phyloP scores from a whole-genome alignment of 2,329 filamentous ascomycete genomes.

The Venturia carpophila region DNA sequence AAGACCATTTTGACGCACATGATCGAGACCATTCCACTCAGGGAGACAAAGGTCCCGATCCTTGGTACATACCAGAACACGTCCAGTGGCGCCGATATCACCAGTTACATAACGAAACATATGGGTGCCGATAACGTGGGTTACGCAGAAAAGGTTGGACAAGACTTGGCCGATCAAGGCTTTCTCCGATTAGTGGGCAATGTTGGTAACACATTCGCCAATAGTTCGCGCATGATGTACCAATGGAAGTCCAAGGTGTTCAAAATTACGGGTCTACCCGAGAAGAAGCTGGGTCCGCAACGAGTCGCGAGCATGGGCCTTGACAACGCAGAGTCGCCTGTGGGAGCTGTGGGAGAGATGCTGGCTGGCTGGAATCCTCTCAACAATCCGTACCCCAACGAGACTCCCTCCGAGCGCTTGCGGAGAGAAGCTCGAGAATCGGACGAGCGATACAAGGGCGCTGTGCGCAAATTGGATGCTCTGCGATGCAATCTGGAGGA shows the following conservation, averaged over 20 bases:
- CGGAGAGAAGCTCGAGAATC: slow-evolving; percentile 82
- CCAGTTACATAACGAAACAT: slow-evolving; percentile 86
- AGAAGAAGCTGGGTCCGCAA: slow-evolving; percentile 68
- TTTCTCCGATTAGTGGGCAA: slow-evolving; percentile 88
- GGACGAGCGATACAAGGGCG: slow-evolving; percentile 87
- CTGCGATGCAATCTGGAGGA: slow-evolving; percentile 93
- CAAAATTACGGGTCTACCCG: slow-evolving; percentile 75
- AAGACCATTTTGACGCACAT: slow-evolving; percentile 86
- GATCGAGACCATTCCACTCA: slow-evolving; percentile 76
- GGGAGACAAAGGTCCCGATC: slow-evolving; percentile 91
- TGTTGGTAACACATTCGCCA: slow-evolving; percentile 90
- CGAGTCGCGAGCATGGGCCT: slow-evolving; percentile 61
- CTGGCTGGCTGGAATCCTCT: slow-evolving; percentile 88
- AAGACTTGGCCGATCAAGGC: slow-evolving; percentile 79
- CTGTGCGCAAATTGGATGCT: slow-evolving; percentile 78
- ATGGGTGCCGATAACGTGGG: slow-evolving; percentile 77
- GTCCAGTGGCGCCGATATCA: slow-evolving; percentile 83
- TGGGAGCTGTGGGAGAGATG: slow-evolving; percentile 80
- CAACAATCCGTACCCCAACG: slow-evolving; percentile 84
- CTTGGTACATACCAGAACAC: slow-evolving; percentile 92
- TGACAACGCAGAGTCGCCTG: slow-evolving; percentile 64
- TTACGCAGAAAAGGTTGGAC: slow-evolving; percentile 89
- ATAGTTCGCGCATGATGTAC: slow-evolving; percentile 95
- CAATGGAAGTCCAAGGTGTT: slow-evolving; percentile 95
- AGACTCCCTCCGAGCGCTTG: slow-evolving; percentile 79